Percentiles rank a stretch among this genome's conserved stretches.
These are phyloP conservation scores for Lycium ferocissimum DNA, from an alignment of 257 asterid species.

Conservation along the genomic window DNA sequence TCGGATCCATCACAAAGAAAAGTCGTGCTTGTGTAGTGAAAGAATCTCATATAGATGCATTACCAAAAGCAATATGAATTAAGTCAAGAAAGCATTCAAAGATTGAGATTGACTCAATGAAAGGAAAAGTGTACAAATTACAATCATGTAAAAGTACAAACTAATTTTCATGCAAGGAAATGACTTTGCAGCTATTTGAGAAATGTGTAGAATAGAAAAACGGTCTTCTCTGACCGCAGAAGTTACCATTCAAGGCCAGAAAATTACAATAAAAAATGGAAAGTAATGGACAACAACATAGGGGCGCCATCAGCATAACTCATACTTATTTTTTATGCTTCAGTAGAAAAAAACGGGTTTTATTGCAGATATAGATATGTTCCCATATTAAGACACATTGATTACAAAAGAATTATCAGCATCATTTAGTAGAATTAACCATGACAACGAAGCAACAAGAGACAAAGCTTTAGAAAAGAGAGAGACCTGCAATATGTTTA, in stretches of 20 bases:
- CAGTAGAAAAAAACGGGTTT: neutral
- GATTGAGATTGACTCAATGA: neutral
- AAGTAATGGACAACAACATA: neutral
- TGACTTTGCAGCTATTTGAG: neutral
- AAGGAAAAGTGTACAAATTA: neutral
- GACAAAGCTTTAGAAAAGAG: slow-evolving; percentile 28
- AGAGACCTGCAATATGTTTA: slow-evolving; percentile 67
- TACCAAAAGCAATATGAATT: neutral
- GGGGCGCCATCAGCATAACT: neutral
- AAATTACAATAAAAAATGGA: neutral
- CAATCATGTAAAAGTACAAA: neutral
- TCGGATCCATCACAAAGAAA: neutral
- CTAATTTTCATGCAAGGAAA: slow-evolving; percentile 10
- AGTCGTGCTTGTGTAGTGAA: neutral
- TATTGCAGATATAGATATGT: neutral
- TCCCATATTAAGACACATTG: neutral
- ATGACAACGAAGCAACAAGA: neutral
- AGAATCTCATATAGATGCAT: neutral
- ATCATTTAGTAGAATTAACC: neutral
- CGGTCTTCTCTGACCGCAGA: neutral
- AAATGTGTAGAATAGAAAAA: slow-evolving; percentile 3
- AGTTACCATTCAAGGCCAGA: slow-evolving; percentile 24
- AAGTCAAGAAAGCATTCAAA: neutral
- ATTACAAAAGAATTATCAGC: neutral
- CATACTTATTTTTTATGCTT: neutral